Base-by-base conservation (phyloP, 192 early-diverging fungal species). In the Entophlyctis helioformis region DNA sequence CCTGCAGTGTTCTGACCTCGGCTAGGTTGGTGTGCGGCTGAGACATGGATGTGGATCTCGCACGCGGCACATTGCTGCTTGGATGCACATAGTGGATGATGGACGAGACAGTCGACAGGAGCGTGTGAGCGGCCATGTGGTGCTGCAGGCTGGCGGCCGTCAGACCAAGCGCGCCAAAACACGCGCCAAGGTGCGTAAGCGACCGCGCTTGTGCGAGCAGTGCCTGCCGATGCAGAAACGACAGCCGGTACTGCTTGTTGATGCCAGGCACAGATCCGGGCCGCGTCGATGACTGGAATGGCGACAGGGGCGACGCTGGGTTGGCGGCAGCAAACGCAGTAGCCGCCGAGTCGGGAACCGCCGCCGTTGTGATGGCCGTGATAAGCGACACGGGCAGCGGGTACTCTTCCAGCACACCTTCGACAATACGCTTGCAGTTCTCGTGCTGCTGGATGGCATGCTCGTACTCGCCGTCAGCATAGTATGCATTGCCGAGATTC, bases 361-460 rank as follows among this genome's bases (percentile, higher is more conserved):
- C 21, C 21, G 56, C 42, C 28, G 33, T 29, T 31, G 43, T 36
- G 15, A 21, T 33, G 6, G 60, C 59, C 15, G 25, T 39, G 40
- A 34, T 45, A 32, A 60, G 57, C 21, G 34, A 33, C 44, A 63
- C 44, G 18, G 67, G 67, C 22, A 67, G 39, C 3, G 66, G 60
- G 27, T 54, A 66, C 28, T 76, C 70, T 40, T 76, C 73, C 24
- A 76, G 48, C 5, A 67, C 62, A 13, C 53, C 61, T 26, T 76
- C 73, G 2, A 61, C 69, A 2, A 76, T 42, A 7, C 57, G 46
- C 25, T 53, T 34, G 36, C 63, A 70, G 22, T 63, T 62, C n/a
- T 60, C 61, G 42, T 76, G 64, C 44, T 50, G 55, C 12, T 57
- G 48, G 32, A 76, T 65, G 4, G 73, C 62, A 13, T 56, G 56